These are phyloP conservation scores for Chloris gayana DNA, from an alignment of 176 grass and related monocot species.

Conservation along the genomic window DNA sequence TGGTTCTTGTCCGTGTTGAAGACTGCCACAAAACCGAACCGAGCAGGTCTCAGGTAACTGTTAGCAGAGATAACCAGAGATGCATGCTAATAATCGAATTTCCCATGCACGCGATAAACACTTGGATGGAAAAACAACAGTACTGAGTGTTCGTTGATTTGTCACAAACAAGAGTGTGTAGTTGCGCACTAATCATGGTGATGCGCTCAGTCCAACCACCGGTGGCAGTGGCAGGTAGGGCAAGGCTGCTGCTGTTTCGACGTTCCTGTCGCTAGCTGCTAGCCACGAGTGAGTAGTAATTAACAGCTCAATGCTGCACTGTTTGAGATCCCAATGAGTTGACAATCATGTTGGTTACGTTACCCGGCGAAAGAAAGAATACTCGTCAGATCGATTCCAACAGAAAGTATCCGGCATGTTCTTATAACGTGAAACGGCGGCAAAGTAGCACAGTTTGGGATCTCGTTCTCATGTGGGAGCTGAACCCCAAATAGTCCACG, in stretches of 20 bases:
- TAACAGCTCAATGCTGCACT: not conserved
- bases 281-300: not conserved
- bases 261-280: constrained; percentile 11
- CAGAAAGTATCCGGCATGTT: constrained; percentile 4
- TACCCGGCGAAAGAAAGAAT: not conserved
- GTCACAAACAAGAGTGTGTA: not conserved
- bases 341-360: not conserved
- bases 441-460: not conserved
- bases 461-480: not conserved
- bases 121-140: not conserved
- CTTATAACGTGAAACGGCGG: constrained; percentile 6
- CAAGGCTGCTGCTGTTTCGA: not conserved
- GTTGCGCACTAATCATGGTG: not conserved
- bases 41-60: not conserved
- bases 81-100: too few relatives aligned
- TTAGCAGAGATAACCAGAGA: not conserved
- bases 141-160: not conserved
- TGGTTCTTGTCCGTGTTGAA: constrained; percentile 99
- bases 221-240: not conserved
- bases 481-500: not conserved
- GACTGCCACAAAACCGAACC: constrained; percentile 38
- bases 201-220: constrained; percentile 23
- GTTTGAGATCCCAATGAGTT: constrained; percentile 1
- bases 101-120: not conserved
- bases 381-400: not conserved